Base-by-base conservation (phyloP, 2,329 filamentous ascomycete species). In the Arthrobotrys pseudoclavata region DNA sequence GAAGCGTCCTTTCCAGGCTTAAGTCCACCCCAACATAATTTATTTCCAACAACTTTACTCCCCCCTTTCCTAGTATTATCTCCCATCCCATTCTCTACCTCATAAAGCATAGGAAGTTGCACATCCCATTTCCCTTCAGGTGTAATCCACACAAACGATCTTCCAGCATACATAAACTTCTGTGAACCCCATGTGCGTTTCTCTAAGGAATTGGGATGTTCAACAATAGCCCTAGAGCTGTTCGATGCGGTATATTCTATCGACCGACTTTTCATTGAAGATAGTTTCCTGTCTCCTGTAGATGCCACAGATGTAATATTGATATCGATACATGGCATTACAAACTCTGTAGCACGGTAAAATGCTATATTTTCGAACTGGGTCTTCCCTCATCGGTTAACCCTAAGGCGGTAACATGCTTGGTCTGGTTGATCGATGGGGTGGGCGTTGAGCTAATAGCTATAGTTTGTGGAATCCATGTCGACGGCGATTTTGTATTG, bases 301-400 rank as follows among this genome's bases (percentile, higher is more conserved):
- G 50, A 18, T 13, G 63, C 37, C 4, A 66, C 60, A 2, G 34
- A 4, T 9, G 60, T 18, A 29, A 66, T 66, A 13, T 66, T 72
- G 5, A 72, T 60, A 31, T 57, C 34, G 13, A 72, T 72, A 10
- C 69, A 72, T 10, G 69, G 69, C 37, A 24, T 50, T 7, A 52
- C 13, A 18, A 64, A 64, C 40, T 72, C 69, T 9, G 69, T 57
- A 4, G 61, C 63, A 2, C 69, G 60, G 15, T 66, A 66, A 31
- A 72, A 72, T 29, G 22, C 15, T 0, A 66, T 12, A 15, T 18
- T 57, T 5, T 72, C 60, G n/a, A 66, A 40, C 34, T 72, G 69
- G 1, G 24, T 18, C 15, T 69, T 62, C 1, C 24, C 52, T 53
- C 67, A 69, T 13, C 61, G 34, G n/a, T 50, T 72, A 1, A 37